Conservation (phyloP, 2,329 filamentous ascomycete species). For the Epichloe festucae region DNA sequence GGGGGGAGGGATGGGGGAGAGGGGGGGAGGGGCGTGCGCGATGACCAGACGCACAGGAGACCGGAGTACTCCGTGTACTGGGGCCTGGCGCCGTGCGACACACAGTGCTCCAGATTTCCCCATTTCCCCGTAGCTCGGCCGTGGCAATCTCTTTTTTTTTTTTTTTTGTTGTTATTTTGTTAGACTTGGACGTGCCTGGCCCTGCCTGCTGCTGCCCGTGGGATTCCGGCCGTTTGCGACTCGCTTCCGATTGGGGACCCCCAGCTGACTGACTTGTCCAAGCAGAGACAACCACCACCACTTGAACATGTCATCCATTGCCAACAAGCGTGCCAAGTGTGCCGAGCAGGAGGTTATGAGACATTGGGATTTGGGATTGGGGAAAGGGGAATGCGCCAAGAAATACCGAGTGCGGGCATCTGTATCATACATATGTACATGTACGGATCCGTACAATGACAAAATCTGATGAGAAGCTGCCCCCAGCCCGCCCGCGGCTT, state of each 20-base stretch:
- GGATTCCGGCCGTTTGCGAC: constrained; percentile 1
- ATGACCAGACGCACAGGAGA: background rate
- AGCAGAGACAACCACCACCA: background rate
- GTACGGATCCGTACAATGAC: background rate
- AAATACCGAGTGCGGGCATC: background rate
- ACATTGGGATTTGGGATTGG: background rate
- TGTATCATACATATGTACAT: no score
- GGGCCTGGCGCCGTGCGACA: constrained; percentile 4
- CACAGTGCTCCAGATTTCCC: constrained; percentile 4
- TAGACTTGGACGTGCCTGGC: background rate
- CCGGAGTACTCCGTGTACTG: background rate
- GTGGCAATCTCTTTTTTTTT: background rate
- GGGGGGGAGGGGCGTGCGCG: background rate
- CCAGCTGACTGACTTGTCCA: background rate
- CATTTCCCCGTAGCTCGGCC: background rate
- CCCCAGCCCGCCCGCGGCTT: no score
- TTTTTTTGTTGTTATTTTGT: background rate
- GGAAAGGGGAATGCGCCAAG: background rate
- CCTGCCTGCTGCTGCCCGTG: background rate
- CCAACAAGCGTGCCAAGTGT: background rate
- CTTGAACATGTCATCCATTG: background rate
- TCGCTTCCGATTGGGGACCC: background rate
- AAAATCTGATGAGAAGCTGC: no score
- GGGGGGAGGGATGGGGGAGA: no score
- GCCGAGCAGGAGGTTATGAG: background rate